Evolutionary conservation across 2,329 filamentous ascomycete genomes (phyloP), one percentile per base, ranked within the genome.

Genomic region (Dactylellina cionopaga): DNA sequence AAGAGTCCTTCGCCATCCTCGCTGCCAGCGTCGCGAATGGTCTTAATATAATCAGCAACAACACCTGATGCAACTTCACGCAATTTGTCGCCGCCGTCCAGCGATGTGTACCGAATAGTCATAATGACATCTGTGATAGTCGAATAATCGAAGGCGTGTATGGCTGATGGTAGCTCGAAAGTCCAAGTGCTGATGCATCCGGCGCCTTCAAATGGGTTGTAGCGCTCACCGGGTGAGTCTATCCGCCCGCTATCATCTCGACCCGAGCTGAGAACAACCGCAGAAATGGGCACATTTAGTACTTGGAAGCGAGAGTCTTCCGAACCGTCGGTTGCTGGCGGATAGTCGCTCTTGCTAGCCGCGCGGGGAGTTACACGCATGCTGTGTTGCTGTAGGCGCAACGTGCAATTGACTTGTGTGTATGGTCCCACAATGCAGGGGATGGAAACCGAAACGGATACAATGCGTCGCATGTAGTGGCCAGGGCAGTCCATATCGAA

Each of bases 401-500:
- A 58, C 0, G 77, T 78, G n/a, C 66, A 64, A 58, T 75, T 78
- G 55, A 80, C 31, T 37, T 52, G 46, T 2, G 75, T 78, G 60
- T 79, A 79, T 1, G 80, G 80, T 0, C 78, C 79, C 2, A 75
- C 58, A 11, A 77, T 41, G 63, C 76, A 79, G 0, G 79, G 80
- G 7, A 83, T 78, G 0, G 79, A 76, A 1, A 82, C 15, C 0
- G 77, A 41, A 0, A 82, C 78, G 29, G 77, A 74, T 15, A 75
- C 76, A 63, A 82, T 80, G 4, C 80, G 78, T 0, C 81, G 79
- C 11, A 77, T 47, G 75, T 81, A 82, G 74, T 83, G 81, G 1
- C 81, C 80, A 0, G 81, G 81, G 65, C 78, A 81, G 76, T 82
- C 80, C 19, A 81, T 65, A 74, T 83, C 81, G 66, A 79, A 82